A percentile compares a stretch with the other conserved stretches of the same genome.
Conservation (phyloP, 805 yeast species). For the Isabelozyma heimii region DNA sequence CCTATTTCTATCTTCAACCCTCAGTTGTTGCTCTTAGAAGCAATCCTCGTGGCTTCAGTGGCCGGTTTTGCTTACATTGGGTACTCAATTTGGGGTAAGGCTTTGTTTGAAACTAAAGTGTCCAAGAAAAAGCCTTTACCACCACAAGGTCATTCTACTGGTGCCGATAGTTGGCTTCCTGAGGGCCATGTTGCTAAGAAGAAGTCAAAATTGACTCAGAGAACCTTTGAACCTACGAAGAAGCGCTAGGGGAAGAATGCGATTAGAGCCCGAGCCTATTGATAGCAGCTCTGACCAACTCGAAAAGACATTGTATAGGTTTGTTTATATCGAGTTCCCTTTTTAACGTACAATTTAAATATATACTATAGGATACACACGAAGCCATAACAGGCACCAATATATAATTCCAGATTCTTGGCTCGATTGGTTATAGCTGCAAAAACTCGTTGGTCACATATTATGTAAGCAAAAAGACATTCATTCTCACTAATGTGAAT, state of each 20-base stretch:
- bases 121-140: background rate
- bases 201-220: background rate
- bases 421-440: too few relatives aligned
- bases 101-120: background rate
- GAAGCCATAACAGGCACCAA: too few relatives aligned
- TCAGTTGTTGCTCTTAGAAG: constrained; percentile 61
- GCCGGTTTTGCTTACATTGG: constrained; percentile 49
- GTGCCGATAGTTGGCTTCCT: constrained; percentile 55
- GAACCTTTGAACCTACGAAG: background rate
- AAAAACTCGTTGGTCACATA: too few relatives aligned
- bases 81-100: constrained; percentile 44
- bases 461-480: too few relatives aligned
- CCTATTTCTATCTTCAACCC: constrained; percentile 72
- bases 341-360: too few relatives aligned
- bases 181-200: constrained; percentile 35
- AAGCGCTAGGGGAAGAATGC: background rate
- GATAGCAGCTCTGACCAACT: background rate
- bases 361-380: too few relatives aligned
- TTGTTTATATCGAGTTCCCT: too few relatives aligned
- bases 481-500: too few relatives aligned
- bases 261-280: too few relatives aligned
- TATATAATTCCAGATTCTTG: too few relatives aligned
- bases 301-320: too few relatives aligned
- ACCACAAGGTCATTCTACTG: constrained; percentile 7
- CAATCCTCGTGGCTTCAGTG: constrained; percentile 48